Evolutionary conservation across 768 basidiomycete species (phyloP), one percentile per base, ranked within the genome.

Genomic region (Lactarius deliciosus): DNA sequence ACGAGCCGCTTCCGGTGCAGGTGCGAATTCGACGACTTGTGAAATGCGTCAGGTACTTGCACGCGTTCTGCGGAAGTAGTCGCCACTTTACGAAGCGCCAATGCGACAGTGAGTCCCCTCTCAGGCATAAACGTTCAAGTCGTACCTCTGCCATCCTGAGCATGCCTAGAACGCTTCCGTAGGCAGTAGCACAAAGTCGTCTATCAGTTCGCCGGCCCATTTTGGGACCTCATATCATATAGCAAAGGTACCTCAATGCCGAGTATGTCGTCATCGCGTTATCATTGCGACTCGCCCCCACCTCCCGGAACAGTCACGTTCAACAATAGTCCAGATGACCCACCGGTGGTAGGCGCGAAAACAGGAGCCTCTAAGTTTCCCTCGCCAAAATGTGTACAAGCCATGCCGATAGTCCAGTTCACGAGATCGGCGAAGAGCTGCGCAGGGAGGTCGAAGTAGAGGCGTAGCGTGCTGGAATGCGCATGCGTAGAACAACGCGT

Each of bases 221-320:
- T n/a, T n/a, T n/a, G n/a, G n/a, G n/a, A n/a, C n/a, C 41, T 53
- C 66, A 22, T 67, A 67, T 60, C 66, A 50, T 22, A 62, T 62
- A 60, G 66, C 5, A 67, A n/a, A 0, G 62, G 66, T 15, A 68
- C 63, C 16, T 64, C 41, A 25, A 64, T 22, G 32, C 30, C 54
- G 40, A 57, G 50, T 18, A 28, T n/a, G n/a, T n/a, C n/a, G n/a
- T n/a, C n/a, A n/a, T n/a, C n/a, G n/a, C n/a, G n/a, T n/a, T n/a
- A n/a, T n/a, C n/a, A n/a, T n/a, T n/a, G n/a, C n/a, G n/a, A n/a
- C n/a, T n/a, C n/a, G n/a, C n/a, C n/a, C 40, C 22, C 16, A 6
- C 18, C 57, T 43, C 55, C 54, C 34, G 63, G 66, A n/a, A 64
- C 18, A n/a, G n/a, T 38, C 34, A 68, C 3, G 13, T 68, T 57